Evolutionary conservation across 805 yeast species (phyloP), one percentile per base, ranked within the genome.

Genomic region (Teunomyces stri): DNA sequence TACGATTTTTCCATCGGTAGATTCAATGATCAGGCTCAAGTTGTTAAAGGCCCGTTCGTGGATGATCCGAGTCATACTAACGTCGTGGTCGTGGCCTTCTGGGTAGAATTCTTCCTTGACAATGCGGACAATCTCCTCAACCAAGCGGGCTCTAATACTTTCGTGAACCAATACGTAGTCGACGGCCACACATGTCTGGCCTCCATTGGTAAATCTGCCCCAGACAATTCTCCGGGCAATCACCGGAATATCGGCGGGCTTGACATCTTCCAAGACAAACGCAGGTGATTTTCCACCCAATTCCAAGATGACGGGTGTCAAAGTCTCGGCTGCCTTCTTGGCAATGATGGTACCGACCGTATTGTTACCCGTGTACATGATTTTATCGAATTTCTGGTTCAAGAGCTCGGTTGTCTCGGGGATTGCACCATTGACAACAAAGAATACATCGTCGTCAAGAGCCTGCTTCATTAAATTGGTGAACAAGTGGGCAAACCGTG

Each of bases 201-300:
- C 98, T 13, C 87, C 80, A 61, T 89, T 92, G 28, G 80, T 68
- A 60, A 84, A 85, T 55, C 85, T 81, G 13, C 91, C 92, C 87
- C 94, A 88, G 1, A 78, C 75, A 12, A 89, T 68, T 65, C 97
- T 79, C 53, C 76, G 76, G 21, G 89, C 72, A 36, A 74, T 52
- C 1, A 69, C 64, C 7, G 66, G 59, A 31, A 82, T 55, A 47
- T 80, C 73, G n/a, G 55, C 60, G 47, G 73, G 71, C 11, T 69
- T 69, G 43, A 75, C 67, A 52, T 70, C 72, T 41, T 70, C 75
- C 44, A 89, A 76, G 9, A 91, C 70, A 56, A 90, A 77, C 1
- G 80, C 87, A 0, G 98, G 98, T 6, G 92, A 85, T 65, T 92
- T 92, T 4, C 98, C 98, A 45, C 98, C 97, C 39, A 91, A 73